A percentile compares a stretch with the other conserved stretches of the same genome.
These are phyloP conservation scores for Nigrospora osmanthi DNA, from an alignment of 2,329 filamentous ascomycete genomes.

Conservation along the genomic window DNA sequence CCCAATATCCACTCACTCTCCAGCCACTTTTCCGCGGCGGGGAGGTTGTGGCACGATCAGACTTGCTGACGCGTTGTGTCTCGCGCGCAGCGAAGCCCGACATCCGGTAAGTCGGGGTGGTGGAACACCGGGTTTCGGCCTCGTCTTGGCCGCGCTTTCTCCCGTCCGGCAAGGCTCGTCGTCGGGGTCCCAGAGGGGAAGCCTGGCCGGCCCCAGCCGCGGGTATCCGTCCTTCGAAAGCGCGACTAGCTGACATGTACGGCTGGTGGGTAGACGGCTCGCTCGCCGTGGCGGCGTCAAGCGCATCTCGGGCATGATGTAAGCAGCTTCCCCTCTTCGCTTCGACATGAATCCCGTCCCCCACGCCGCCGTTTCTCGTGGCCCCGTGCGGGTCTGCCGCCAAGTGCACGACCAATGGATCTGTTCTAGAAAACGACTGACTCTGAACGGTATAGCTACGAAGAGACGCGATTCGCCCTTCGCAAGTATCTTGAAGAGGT, in stretches of 20 bases:
- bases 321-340: constrained; percentile 25
- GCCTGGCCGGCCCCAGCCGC: too few relatives aligned
- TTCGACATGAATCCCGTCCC: too few relatives aligned
- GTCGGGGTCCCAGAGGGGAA: too few relatives aligned
- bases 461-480: constrained; percentile 27
- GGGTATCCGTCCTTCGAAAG: constrained; percentile 1
- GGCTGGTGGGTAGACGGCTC: constrained; percentile 43
- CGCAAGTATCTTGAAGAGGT: neutral
- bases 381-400: too few relatives aligned
- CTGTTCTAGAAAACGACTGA: constrained; percentile 40
- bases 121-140: too few relatives aligned
- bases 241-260: constrained; percentile 4
- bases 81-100: constrained; percentile 39
- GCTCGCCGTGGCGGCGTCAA: constrained; percentile 73
- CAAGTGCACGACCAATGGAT: too few relatives aligned
- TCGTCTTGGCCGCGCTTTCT: too few relatives aligned
- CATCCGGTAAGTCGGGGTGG: constrained; percentile 35
- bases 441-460: constrained; percentile 41
- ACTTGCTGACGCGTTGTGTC: constrained; percentile 9
- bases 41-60: neutral
- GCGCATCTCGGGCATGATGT: constrained; percentile 57
- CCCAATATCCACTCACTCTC: neutral
- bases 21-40: neutral
- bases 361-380: too few relatives aligned
- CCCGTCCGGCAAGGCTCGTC: too few relatives aligned